A percentile compares a stretch with the other conserved stretches of the same genome.
phyloP scores from a whole-genome alignment of 2,329 filamentous ascomycete genomes.

The Aspergillus fumigatiaffinis region DNA sequence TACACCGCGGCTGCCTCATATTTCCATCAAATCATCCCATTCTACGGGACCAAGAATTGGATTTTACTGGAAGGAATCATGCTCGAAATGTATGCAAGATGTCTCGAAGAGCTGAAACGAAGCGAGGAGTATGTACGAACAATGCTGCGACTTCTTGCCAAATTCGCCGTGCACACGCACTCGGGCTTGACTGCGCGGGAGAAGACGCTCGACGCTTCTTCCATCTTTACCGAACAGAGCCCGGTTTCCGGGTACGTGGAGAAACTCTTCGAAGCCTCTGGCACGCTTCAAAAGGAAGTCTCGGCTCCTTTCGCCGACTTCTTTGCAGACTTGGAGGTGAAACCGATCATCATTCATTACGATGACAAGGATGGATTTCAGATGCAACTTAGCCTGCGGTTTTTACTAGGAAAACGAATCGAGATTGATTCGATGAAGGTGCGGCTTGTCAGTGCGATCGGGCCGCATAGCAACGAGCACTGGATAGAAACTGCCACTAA shows the following conservation, averaged over 20 bases:
- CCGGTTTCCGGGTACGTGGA: constrained; percentile 35
- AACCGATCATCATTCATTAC: constrained; percentile 65
- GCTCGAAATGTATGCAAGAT: constrained; percentile 79
- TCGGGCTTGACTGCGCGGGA: constrained; percentile 28
- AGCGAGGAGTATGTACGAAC: constrained; percentile 76
- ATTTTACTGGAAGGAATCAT: constrained; percentile 74
- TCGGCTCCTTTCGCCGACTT: constrained; percentile 67
- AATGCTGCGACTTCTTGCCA: constrained; percentile 61
- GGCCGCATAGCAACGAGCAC: constrained; percentile 58
- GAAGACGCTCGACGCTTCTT: constrained; percentile 28
- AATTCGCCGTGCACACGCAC: constrained; percentile 33
- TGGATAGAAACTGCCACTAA: constrained; percentile 54
- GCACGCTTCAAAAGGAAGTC: constrained; percentile 56
- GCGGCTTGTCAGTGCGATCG: constrained; percentile 53
- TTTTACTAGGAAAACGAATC: constrained; percentile 68
- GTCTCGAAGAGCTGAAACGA: constrained; percentile 70
- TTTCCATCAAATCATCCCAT: constrained; percentile 73
- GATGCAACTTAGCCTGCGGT: constrained; percentile 63
- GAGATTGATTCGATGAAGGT: constrained; percentile 63
- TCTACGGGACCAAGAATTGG: constrained; percentile 78
- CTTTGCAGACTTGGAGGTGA: constrained; percentile 66
- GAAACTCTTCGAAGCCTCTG: constrained; percentile 46
- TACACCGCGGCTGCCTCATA: constrained; percentile 69
- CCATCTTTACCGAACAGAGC: constrained; percentile 26
- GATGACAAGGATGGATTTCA: constrained; percentile 71